Percentiles rank a stretch among this genome's conserved stretches.
These are phyloP conservation scores for Polygonum aviculare DNA, from an alignment of 148 eudicot genomes.

Conservation along the genomic window DNA sequence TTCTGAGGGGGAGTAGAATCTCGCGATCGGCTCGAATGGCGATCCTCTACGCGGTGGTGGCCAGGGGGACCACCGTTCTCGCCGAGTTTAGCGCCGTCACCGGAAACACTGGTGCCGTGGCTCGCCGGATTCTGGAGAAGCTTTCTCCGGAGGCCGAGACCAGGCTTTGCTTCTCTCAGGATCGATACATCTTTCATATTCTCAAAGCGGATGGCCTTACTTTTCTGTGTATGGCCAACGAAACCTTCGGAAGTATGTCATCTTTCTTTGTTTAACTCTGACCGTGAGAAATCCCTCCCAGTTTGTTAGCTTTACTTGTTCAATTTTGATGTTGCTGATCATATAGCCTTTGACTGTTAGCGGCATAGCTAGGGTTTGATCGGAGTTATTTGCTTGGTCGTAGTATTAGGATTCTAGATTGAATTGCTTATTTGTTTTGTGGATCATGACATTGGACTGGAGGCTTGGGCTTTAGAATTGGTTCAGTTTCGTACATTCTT, in stretches of 20 bases:
- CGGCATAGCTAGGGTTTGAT: constrained; percentile 5
- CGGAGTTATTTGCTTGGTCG: not conserved
- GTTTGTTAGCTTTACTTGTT: not conserved
- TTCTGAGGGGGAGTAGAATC: not conserved
- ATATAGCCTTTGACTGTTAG: not conserved
- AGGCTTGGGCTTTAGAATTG: not conserved
- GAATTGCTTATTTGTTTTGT: not conserved
- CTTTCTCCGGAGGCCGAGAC: constrained; percentile 55
- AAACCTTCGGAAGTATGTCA: constrained; percentile 76
- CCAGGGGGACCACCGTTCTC: constrained; percentile 81
- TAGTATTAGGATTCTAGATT: not conserved
- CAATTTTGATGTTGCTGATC: constrained; percentile 1
- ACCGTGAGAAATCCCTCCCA: not conserved
- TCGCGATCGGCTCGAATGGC: constrained; percentile 37
- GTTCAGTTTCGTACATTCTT: not conserved
- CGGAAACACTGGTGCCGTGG: constrained; percentile 77
- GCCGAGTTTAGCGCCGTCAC: constrained; percentile 92
- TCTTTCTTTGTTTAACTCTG: constrained; percentile 1
- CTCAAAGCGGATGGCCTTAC: constrained; percentile 61
- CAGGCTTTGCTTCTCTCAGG: constrained; percentile 84
- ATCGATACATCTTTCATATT: constrained; percentile 85
- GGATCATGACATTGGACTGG: not conserved
- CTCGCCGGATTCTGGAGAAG: constrained; percentile 87
- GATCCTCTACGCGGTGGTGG: constrained; percentile 81
- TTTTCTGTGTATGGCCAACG: constrained; percentile 95